Percentiles rank a stretch among this genome's conserved stretches.
phyloP scores from a whole-genome alignment of 306 rosid genomes.

The Begonia peltatifolia region DNA sequence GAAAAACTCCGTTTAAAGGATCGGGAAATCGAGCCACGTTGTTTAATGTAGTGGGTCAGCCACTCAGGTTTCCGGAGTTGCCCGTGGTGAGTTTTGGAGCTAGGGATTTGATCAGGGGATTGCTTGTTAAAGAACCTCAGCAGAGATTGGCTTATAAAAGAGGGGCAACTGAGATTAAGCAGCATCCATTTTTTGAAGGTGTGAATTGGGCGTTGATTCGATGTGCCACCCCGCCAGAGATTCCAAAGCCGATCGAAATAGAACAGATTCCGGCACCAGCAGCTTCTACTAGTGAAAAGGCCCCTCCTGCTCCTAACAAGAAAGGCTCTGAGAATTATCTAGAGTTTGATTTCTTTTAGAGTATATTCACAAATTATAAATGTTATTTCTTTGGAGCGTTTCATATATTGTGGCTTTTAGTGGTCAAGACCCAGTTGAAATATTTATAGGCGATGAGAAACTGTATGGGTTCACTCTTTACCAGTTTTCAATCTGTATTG shows the following conservation, averaged over 20 bases:
- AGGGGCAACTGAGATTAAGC: constrained; percentile 91
- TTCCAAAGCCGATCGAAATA: constrained; percentile 72
- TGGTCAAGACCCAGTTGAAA: constrained; percentile 13
- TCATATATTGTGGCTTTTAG: constrained; percentile 4
- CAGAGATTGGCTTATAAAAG: constrained; percentile 84
- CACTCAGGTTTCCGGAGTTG: constrained; percentile 85
- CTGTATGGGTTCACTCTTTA: constrained; percentile 39
- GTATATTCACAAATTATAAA: neutral
- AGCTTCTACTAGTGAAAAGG: constrained; percentile 50
- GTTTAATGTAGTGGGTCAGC: constrained; percentile 88
- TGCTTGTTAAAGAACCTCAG: constrained; percentile 93
- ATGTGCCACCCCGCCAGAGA: constrained; percentile 96
- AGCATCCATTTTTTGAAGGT: constrained; percentile 92
- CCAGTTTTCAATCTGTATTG: constrained; percentile 39
- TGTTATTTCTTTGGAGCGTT: neutral
- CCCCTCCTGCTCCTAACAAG: constrained; percentile 43
- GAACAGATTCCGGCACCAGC: constrained; percentile 62
- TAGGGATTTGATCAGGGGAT: constrained; percentile 78
- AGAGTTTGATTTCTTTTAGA: constrained; percentile 97
- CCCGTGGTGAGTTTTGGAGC: constrained; percentile 93
- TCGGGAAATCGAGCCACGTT: constrained; percentile 85
- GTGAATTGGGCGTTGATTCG: constrained; percentile 98
- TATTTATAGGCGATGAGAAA: constrained; percentile 29
- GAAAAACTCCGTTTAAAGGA: constrained; percentile 94
- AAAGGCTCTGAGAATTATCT: constrained; percentile 74